Evolutionary conservation across 1,284 basidiomycete species (phyloP).

Genomic region (Afroboletus lepidellus): DNA sequence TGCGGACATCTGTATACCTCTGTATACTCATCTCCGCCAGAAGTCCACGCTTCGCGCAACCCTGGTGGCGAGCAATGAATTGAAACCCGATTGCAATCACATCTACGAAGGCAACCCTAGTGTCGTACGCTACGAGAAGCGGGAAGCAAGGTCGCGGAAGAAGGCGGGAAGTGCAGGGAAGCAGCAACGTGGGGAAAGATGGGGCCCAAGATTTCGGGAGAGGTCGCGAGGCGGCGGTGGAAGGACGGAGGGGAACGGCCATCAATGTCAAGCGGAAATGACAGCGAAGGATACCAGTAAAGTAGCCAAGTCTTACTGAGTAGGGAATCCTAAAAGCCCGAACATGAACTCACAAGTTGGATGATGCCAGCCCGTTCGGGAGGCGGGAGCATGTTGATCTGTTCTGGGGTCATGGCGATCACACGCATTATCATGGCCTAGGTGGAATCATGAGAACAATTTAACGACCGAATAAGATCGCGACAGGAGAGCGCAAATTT

Average conservation of each 20-base stretch:
- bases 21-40: constrained; percentile 10
- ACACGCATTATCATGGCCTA: constrained; percentile 68
- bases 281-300: constrained; percentile 9
- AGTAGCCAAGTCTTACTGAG: constrained; percentile 10
- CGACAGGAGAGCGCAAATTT: not conserved
- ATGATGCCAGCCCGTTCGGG: constrained; percentile 62
- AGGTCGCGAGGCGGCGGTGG: constrained; percentile 11
- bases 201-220: constrained; percentile 7
- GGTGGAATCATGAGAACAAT: constrained; percentile 12
- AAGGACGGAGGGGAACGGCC: constrained; percentile 20
- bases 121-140: constrained; percentile 35
- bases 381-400: constrained; percentile 60
- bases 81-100: constrained; percentile 3
- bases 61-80: constrained; percentile 9
- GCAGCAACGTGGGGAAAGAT: constrained; percentile 15
- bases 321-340: constrained; percentile 21
- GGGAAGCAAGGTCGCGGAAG: constrained; percentile 10
- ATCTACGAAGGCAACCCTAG: constrained; percentile 38
- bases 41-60: constrained; percentile 5
- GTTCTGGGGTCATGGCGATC: constrained; percentile 67
- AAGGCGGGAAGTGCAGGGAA: constrained; percentile 12
- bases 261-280: constrained; percentile 32
- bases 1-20: not conserved
- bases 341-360: constrained; percentile 57
- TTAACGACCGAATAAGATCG: not conserved